Base-by-base conservation (phyloP, 2,329 filamentous ascomycete species). In the Fusarium nelsonii region DNA sequence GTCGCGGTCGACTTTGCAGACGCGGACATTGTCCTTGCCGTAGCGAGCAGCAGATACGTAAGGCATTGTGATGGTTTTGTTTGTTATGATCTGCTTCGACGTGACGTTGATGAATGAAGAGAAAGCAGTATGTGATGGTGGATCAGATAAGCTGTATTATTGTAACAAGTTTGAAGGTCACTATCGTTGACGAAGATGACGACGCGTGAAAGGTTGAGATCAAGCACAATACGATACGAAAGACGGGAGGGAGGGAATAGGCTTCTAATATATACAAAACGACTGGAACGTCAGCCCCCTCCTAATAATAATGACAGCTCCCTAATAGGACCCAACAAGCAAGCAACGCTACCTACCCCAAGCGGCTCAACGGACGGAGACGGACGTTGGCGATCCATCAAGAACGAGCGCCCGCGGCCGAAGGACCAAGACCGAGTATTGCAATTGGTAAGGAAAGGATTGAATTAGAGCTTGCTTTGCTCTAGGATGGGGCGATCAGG, bases 11-110 rank as follows among this genome's bases (percentile, higher is more conserved):
- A 97, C 94, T 82, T 99, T 99, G 89, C 92, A 97, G 75, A 99
- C 89, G 77, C 96, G 94, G 86, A 99, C 91, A 84, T 99, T 98
- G 88, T 98, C 96, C 89, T 99, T 95, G 83, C 92, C 92, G 79
- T 94, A 95, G 78, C 90, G 89, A 74, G 92, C 92, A 75, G 87
- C 82, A 63, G 86, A 83, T 64, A 90, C 80, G 73, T 80, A 78
- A 69, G 87, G 81, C 87, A 90, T 90, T 46, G 43, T 71, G 67
- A 57, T 54, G 26, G 51, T 62, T 58, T 66, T 71, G 52, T 30
- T 60, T 46, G 26, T 9, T 41, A 45, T 41, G 45, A 45, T 51
- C 45, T 54, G 49, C 12, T 40, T n/a, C 15, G 8, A 15, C 14
- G 23, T 18, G 11, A 18, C 10, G 34, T 40, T 32, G 55, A 32